These are phyloP conservation scores for Suillus clintonianus DNA, from an alignment of 768 basidiomycete genomes.

Conservation along the genomic window DNA sequence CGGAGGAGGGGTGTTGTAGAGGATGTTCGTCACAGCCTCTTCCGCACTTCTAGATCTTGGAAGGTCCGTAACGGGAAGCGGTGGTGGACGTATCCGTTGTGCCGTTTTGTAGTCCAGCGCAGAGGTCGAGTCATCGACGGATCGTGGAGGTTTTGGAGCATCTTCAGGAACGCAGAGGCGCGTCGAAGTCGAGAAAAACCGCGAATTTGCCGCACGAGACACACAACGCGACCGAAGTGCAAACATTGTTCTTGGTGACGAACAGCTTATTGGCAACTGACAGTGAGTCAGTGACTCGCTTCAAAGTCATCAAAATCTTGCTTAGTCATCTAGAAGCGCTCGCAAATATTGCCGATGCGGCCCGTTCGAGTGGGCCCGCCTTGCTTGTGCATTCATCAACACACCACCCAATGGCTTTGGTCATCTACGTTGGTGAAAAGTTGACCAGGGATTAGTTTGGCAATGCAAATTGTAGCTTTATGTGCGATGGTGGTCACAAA, in stretches of 20 bases:
- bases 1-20: slow-evolving; percentile 94
- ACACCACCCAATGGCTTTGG: too few species aligned
- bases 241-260: slow-evolving; percentile 5
- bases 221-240: slow-evolving; percentile 22
- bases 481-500: not conserved
- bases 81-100: slow-evolving; percentile 74
- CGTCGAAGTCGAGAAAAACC: slow-evolving; percentile 23
- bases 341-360: too few species aligned
- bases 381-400: too few species aligned
- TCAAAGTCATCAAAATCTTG: not conserved
- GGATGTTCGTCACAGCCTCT: slow-evolving; percentile 95
- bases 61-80: slow-evolving; percentile 83
- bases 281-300: too few species aligned
- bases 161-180: slow-evolving; percentile 17
- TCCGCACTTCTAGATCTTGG: slow-evolving; percentile 85
- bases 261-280: not conserved
- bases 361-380: too few species aligned
- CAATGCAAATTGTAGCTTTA: not conserved
- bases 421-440: too few species aligned
- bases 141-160: slow-evolving; percentile 72
- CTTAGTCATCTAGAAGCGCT: not conserved
- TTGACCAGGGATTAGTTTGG: not conserved
- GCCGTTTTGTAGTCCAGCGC: slow-evolving; percentile 89
- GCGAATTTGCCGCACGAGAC: slow-evolving; percentile 14
- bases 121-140: slow-evolving; percentile 92